Evolutionary conservation across 2,329 filamentous ascomycete species (phyloP).

Genomic region (Colletotrichum salicis): DNA sequence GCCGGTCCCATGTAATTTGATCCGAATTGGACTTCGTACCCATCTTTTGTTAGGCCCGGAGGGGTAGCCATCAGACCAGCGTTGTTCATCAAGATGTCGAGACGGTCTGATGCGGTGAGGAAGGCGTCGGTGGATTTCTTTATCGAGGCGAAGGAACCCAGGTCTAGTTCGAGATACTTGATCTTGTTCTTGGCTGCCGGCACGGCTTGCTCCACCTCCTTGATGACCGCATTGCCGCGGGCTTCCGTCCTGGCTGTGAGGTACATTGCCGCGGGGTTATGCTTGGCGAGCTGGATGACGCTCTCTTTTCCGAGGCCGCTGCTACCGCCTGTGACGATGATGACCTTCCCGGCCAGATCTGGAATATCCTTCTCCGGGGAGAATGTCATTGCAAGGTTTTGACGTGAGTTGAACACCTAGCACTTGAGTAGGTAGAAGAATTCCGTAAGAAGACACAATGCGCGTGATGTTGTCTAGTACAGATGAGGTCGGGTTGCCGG

Average conservation of each 20-base stretch:
- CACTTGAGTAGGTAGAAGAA: too few relatives aligned
- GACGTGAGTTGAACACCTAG: not conserved
- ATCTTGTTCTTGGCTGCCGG: conserved; percentile 37
- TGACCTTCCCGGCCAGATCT: conserved; percentile 57
- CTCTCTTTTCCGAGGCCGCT: conserved; percentile 39
- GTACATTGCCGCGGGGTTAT: conserved; percentile 36
- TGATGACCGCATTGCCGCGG: conserved; percentile 46
- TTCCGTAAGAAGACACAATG: too few relatives aligned
- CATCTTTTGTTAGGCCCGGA: conserved; percentile 51
- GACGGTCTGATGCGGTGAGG: conserved; percentile 42
- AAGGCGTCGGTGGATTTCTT: conserved; percentile 52
- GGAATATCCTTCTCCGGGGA: conserved; percentile 49
- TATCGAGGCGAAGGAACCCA: conserved; percentile 55
- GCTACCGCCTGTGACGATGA: conserved; percentile 61
- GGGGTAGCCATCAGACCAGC: conserved; percentile 55
- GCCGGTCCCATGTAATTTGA: conserved; percentile 62
- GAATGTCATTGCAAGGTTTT: not conserved
- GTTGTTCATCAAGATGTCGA: conserved; percentile 59
- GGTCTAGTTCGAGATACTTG: conserved; percentile 53
- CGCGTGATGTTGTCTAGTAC: too few relatives aligned
- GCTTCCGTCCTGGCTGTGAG: conserved; percentile 48
- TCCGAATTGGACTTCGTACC: conserved; percentile 60
- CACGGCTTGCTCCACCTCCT: conserved; percentile 45
- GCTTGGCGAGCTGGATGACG: conserved; percentile 49
- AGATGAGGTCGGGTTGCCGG: too few relatives aligned